phyloP scores from a whole-genome alignment of 108 stramenopile species.

The Nannochloropsis gaditana region DNA sequence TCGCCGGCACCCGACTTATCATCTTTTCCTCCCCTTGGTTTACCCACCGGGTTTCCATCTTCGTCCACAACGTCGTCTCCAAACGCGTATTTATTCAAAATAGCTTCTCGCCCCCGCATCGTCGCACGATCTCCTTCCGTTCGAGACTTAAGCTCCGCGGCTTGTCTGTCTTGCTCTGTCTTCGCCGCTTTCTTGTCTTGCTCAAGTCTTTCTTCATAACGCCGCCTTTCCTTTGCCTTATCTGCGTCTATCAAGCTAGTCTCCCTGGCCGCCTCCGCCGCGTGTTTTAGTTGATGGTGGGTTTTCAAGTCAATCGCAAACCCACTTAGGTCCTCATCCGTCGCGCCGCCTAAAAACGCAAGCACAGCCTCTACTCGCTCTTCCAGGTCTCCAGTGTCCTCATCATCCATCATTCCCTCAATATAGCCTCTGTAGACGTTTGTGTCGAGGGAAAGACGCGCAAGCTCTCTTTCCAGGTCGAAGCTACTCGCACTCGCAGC shows the following conservation, averaged over 20 bases:
- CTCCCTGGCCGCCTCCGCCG: neutral
- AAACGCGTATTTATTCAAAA: neutral
- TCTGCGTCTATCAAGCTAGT: slow-evolving; percentile 12
- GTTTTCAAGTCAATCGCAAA: neutral
- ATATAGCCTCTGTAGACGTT: neutral
- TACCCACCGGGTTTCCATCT: neutral
- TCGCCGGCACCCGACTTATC: neutral
- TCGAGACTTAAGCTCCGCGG: neutral
- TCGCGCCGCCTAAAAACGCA: neutral
- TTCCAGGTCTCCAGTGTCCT: neutral
- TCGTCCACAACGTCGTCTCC: slow-evolving; percentile 5
- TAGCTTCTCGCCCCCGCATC: neutral
- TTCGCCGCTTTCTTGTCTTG: neutral
- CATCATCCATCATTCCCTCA: slow-evolving; percentile 2
- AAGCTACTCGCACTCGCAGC: neutral
- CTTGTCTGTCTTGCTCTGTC: neutral
- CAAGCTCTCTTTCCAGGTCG: neutral
- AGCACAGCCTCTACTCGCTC: neutral
- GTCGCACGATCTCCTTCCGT: neutral
- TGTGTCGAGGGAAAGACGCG: slow-evolving; percentile 10
- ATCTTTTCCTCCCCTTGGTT: neutral
- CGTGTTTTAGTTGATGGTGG: neutral
- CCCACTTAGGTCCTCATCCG: neutral
- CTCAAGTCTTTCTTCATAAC: slow-evolving; percentile 9
- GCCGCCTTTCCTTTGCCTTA: slow-evolving; percentile 19